Evolutionary conservation across 495 filamentous ascomycete species (phyloP), one percentile per base, ranked within the genome.

Genomic region (Amniculicola lignicola): DNA sequence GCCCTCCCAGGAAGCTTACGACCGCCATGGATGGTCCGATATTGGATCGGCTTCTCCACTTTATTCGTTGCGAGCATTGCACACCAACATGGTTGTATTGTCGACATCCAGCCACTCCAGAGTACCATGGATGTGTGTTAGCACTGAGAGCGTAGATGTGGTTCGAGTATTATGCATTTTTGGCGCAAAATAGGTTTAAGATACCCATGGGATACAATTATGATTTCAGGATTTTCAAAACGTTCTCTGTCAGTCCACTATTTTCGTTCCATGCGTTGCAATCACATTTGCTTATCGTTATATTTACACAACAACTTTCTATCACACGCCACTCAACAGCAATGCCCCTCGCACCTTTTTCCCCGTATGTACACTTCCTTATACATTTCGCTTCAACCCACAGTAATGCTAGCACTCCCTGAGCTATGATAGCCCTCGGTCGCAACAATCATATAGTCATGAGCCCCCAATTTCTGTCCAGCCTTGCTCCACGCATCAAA

Each of bases 401-500:
- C n/a, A n/a, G n/a, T n/a, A n/a, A n/a, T n/a, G n/a, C n/a, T n/a
- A n/a, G n/a, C n/a, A n/a, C n/a, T n/a, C n/a, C n/a, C n/a, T n/a
- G n/a, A n/a, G n/a, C n/a, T n/a, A n/a, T 36, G 23, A 35, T 55
- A 55, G 24, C 57, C 66, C 44, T 67, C 67, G 10, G 57, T 63
- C 24, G 67, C 67, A 22, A 69, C 40, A 50, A 69, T 63, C 57
- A 61, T 57, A 48, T 64, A 69, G 54, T 69, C 48, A 54, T 62
- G 65, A 11, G 43, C 33, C 11, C 57, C 57, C 11, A 84, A 63
- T 15, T 66, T 63, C 67, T 86, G 71, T 4, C 78, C 78, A 31
- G 68, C 56, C 21, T 45, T 47, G 2, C 63, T 60, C 84, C 84
- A 88, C 21, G 81, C 82, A 62, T 80, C 72, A 66, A 88, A 86